Base-by-base conservation (phyloP, 495 filamentous ascomycete species). In the Astrothelium subdiscretum region DNA sequence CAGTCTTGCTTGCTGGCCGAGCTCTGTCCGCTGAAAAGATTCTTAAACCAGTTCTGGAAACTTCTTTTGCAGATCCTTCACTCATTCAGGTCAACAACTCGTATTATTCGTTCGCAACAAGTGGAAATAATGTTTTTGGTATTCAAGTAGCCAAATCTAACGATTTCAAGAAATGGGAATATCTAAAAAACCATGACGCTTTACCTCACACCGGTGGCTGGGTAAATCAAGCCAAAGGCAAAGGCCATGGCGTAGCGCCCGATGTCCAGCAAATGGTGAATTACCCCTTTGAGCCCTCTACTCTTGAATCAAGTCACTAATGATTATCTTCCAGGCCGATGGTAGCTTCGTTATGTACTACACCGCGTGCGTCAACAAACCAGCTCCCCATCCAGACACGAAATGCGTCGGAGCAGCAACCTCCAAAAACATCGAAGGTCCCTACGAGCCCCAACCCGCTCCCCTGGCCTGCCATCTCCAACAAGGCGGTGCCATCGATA, bases 401-500 rank as follows among this genome's bases (percentile, higher is more conserved):
- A 68, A 70, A 48, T 71, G 69, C 60, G 54, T 71, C 31, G 68
- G 66, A 20, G 64, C 63, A 11, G 69, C 69, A 10, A 60, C 62
- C 24, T 60, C 65, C 31, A 48, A 64, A 20, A 22, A 24, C 12
- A 59, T 63, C 8, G 42, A 63, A 15, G 68, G 69, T 12, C 69
- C 69, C 32, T 71, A 64, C 57, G 11, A 38, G 5, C 63, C 68
- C 12, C 13, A 60, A 4, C 18, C 63, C 10, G 40, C 31, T 3
- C 60, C 68, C n/a, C 15, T 70, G 6, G 63, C 61, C 31, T 70
- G 66, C 59, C 64, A 32, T 26, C 44, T 31, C 1, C 22, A 35
- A 0, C 52, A 64, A 20, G 59, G 51, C 31, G 60, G 61, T 35
- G 58, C 63, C 59, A 63, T 65, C 20, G 65, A 92, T 67, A 89